These are phyloP conservation scores for Pseudonitzschia multistriata DNA, from an alignment of 108 stramenopile genomes.

Conservation along the genomic window DNA sequence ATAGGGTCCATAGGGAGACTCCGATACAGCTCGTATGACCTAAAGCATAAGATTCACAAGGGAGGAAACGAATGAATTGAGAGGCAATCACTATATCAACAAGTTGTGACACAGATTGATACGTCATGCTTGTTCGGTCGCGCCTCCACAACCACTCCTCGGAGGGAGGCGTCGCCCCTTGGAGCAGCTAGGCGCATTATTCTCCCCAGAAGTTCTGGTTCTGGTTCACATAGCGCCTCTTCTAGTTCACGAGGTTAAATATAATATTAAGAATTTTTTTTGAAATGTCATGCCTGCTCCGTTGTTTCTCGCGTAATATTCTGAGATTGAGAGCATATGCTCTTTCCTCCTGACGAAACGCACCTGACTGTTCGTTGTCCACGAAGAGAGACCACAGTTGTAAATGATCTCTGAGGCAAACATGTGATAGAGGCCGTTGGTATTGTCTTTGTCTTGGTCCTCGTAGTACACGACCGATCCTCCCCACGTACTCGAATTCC, in stretches of 20 bases:
- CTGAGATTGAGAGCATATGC: too few relatives aligned
- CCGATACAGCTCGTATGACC: conserved; percentile 27
- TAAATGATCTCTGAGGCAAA: conserved; percentile 31
- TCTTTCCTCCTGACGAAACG: too few relatives aligned
- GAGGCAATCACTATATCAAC: background rate
- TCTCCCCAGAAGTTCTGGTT: too few relatives aligned
- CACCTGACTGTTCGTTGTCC: conserved; percentile 29
- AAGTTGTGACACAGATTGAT: background rate
- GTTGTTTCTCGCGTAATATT: too few relatives aligned
- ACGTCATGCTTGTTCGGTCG: too few relatives aligned
- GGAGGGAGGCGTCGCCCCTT: too few relatives aligned
- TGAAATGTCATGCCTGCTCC: too few relatives aligned
- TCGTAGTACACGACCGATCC: conserved; percentile 20
- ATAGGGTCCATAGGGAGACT: conserved; percentile 25
- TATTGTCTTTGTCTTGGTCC: conserved; percentile 7
- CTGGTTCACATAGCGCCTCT: too few relatives aligned
- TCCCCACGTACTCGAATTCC: conserved; percentile 28
- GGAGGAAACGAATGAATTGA: background rate
- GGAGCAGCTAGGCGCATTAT: too few relatives aligned
- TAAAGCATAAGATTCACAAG: background rate
- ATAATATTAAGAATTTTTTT: too few relatives aligned
- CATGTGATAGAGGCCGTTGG: conserved; percentile 26
- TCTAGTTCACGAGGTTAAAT: too few relatives aligned
- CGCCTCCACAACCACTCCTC: too few relatives aligned
- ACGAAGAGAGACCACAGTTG: conserved; percentile 23